phyloP scores from a whole-genome alignment of 441 rosid species.

The Theobroma grandiflorum region DNA sequence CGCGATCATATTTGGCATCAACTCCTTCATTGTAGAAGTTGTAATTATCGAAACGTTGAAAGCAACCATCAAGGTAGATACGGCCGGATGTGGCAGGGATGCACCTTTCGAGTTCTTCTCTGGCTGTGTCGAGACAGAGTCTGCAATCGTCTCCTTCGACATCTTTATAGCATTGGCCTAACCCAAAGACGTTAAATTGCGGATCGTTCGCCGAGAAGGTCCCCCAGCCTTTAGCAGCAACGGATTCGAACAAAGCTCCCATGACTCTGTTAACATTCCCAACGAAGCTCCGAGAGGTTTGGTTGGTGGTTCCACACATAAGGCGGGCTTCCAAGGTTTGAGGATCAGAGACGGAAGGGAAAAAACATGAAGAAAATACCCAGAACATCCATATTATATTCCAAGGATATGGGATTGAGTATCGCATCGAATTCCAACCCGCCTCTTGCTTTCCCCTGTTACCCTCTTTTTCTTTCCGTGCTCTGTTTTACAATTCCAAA shows the following conservation, averaged over 20 bases:
- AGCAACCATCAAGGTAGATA: slow-evolving; percentile 59
- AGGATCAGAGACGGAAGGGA: slow-evolving; percentile 24
- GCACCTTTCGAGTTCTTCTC: slow-evolving; percentile 44
- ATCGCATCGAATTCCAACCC: slow-evolving; percentile 50
- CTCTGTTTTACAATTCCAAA: background rate
- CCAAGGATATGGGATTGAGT: slow-evolving; percentile 29
- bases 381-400: slow-evolving; percentile 36
- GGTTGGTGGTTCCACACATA: slow-evolving; percentile 26
- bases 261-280: slow-evolving; percentile 43
- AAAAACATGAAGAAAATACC: slow-evolving; percentile 23
- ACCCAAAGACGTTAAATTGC: slow-evolving; percentile 38
- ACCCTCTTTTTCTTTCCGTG: slow-evolving; percentile 16
- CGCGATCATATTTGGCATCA: slow-evolving; percentile 40
- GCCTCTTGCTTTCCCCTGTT: slow-evolving; percentile 3
- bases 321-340: slow-evolving; percentile 20
- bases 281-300: slow-evolving; percentile 11
- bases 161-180: slow-evolving; percentile 60
- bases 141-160: slow-evolving; percentile 50
- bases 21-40: slow-evolving; percentile 56
- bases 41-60: slow-evolving; percentile 55
- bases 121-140: slow-evolving; percentile 49
- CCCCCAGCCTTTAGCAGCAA: slow-evolving; percentile 33
- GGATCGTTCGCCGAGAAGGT: slow-evolving; percentile 22
- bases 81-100: slow-evolving; percentile 52
- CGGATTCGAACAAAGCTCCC: slow-evolving; percentile 35